Percentiles rank a stretch among this genome's conserved stretches.
Evolutionary conservation across 225 moss, liverwort and hornwort species (phyloP).

Genomic region (Takakia lepidozioides): DNA sequence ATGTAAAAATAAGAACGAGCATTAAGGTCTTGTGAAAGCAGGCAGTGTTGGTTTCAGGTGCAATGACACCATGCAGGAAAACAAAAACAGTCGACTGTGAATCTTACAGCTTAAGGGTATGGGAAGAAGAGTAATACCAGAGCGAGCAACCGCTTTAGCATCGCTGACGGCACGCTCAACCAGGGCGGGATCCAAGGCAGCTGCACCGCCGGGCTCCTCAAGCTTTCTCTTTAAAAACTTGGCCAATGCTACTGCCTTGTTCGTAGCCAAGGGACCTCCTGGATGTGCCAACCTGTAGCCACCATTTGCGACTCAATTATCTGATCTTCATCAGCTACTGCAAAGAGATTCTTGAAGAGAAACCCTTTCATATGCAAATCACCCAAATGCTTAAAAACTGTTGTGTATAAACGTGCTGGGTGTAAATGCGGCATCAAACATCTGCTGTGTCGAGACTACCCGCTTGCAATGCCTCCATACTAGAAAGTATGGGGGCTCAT

Average conservation of each 20-base stretch:
- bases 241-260: conserved; percentile 90
- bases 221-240: conserved; percentile 88
- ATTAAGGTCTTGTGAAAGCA: too few species aligned
- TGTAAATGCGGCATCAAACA: too few species aligned
- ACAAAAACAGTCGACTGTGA: neutral
- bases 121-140: conserved; percentile 29
- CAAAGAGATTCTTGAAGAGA: too few species aligned
- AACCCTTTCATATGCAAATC: too few species aligned
- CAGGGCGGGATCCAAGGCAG: conserved; percentile 69
- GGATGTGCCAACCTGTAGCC: conserved; percentile 86
- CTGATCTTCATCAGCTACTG: neutral
- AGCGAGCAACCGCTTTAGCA: conserved; percentile 57
- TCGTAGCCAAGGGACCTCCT: conserved; percentile 87
- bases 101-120: neutral
- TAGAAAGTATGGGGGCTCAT: too few species aligned
- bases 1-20: too few species aligned
- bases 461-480: too few species aligned
- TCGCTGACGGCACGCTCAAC: conserved; percentile 86
- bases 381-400: conserved; percentile 1
- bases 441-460: too few species aligned
- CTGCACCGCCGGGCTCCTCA: conserved; percentile 65
- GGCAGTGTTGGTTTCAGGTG: too few species aligned
- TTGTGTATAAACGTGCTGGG: too few species aligned
- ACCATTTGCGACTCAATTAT: conserved; percentile 4
- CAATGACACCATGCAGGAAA: neutral